Conservation (phyloP, 2,329 filamentous ascomycete genomes). For the Bipolaris bicolor region DNA sequence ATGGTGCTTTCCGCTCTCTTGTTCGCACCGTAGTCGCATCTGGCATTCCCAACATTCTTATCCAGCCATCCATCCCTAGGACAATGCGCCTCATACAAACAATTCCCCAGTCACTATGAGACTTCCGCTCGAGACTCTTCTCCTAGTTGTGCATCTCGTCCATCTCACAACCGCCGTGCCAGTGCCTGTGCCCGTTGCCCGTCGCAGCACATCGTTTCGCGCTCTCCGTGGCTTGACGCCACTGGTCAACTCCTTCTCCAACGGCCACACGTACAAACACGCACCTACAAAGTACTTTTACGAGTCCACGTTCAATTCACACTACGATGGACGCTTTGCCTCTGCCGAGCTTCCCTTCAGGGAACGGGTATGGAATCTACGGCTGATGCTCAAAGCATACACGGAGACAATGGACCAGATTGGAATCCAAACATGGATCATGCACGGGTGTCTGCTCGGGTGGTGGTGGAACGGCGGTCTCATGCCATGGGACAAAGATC, state of each 20-base stretch:
- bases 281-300: constrained; percentile 43
- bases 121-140: constrained; percentile 1
- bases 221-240: constrained; percentile 26
- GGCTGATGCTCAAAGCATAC: constrained; percentile 61
- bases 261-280: constrained; percentile 13
- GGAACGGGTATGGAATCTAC: constrained; percentile 57
- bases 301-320: constrained; percentile 56
- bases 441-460: constrained; percentile 66
- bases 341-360: constrained; percentile 53
- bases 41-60: not conserved
- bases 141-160: not conserved
- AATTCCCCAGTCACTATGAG: constrained; percentile 9
- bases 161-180: not conserved
- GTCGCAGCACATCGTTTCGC: constrained; percentile 14
- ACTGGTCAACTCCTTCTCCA: constrained; percentile 27
- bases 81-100: constrained; percentile 12
- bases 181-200: constrained; percentile 16
- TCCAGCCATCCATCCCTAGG: not conserved
- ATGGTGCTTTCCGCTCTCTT: not conserved
- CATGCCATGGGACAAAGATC: constrained; percentile 67
- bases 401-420: constrained; percentile 62
- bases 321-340: constrained; percentile 65
- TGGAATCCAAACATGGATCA: constrained; percentile 66
- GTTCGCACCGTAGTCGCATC: not conserved
- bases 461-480: constrained; percentile 69